Percentiles rank a stretch among this genome's conserved stretches.
Evolutionary conservation across 1,284 basidiomycete species (phyloP).

Genomic region (Tetrapyrgos nigripes): DNA sequence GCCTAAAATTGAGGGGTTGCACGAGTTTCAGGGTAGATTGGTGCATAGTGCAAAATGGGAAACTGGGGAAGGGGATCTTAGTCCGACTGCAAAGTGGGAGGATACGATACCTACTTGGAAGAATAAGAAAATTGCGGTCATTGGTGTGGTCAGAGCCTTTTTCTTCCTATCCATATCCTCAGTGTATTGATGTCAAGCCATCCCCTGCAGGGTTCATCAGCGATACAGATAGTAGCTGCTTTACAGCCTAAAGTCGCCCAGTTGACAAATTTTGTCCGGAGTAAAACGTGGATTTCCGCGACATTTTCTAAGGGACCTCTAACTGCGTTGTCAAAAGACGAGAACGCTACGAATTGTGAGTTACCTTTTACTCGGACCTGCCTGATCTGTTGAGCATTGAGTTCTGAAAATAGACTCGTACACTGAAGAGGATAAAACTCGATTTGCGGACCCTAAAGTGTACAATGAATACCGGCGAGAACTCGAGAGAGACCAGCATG

Average conservation of each 20-base stretch:
- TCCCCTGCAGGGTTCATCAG: conserved; percentile 60
- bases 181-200: not conserved
- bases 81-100: conserved; percentile 40
- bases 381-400: not conserved
- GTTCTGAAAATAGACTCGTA: conserved; percentile 48
- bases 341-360: conserved; percentile 51
- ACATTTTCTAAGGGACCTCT: conserved; percentile 52
- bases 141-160: conserved; percentile 56
- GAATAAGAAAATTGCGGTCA: conserved; percentile 63
- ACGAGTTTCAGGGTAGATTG: conserved; percentile 54
- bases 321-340: conserved; percentile 42
- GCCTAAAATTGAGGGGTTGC: conserved; percentile 63
- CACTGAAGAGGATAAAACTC: conserved; percentile 57
- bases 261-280: conserved; percentile 63
- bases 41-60: conserved; percentile 68
- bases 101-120: conserved; percentile 55
- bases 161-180: not conserved
- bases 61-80: conserved; percentile 41
- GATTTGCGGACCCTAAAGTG: conserved; percentile 53
- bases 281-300: conserved; percentile 65
- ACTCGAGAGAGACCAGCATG: conserved; percentile 62
- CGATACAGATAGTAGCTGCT: conserved; percentile 66
- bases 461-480: conserved; percentile 57
- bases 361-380: too few species aligned
- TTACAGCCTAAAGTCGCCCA: conserved; percentile 59